Percentiles rank a stretch among this genome's conserved stretches.
These are phyloP conservation scores for Hebeloma cylindrosporum DNA, from an alignment of 768 basidiomycete genomes.

Conservation along the genomic window DNA sequence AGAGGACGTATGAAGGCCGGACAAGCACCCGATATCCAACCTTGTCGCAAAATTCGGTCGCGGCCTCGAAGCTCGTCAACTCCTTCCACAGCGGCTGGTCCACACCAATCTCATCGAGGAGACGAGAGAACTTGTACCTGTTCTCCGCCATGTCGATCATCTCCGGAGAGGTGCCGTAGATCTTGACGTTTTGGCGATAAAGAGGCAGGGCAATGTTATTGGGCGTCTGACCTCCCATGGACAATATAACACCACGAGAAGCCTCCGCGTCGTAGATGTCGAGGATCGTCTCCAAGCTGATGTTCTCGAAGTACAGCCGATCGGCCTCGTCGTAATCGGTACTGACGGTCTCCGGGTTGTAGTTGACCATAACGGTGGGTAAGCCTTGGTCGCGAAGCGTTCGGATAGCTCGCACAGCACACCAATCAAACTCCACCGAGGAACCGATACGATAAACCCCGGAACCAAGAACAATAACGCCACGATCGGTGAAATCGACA, in stretches of 20 bases:
- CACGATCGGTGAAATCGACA: conserved; percentile 83
- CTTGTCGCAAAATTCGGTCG: conserved; percentile 83
- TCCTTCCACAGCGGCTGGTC: conserved; percentile 99
- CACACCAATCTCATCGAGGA: conserved; percentile 96
- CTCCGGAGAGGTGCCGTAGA: conserved; percentile 97
- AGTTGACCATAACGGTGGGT: conserved; percentile 99
- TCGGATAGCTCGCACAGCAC: conserved; percentile 94
- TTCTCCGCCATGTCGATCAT: conserved; percentile 99
- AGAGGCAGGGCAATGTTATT: conserved; percentile 97
- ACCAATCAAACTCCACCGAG: conserved; percentile 99
- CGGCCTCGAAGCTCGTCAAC: conserved; percentile 87
- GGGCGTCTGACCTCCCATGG: conserved; percentile 98
- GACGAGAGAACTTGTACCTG: conserved; percentile 97
- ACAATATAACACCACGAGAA: conserved; percentile 88
- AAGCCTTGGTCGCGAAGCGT: conserved; percentile 93
- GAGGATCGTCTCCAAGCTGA: conserved; percentile 92
- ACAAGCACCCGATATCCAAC: conserved; percentile 97
- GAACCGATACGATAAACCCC: conserved; percentile 99
- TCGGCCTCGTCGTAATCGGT: conserved; percentile 99
- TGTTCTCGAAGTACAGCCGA: conserved; percentile 98
- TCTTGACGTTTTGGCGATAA: conserved; percentile 97
- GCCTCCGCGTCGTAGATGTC: conserved; percentile 95
- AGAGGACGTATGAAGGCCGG: conserved; percentile 97
- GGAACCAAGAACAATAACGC: conserved; percentile 96
- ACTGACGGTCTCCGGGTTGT: conserved; percentile 98